Evolutionary conservation across 805 yeast genomes (phyloP), one percentile per base, ranked within the genome.

Genomic region (Myxozyma melibiosi): DNA sequence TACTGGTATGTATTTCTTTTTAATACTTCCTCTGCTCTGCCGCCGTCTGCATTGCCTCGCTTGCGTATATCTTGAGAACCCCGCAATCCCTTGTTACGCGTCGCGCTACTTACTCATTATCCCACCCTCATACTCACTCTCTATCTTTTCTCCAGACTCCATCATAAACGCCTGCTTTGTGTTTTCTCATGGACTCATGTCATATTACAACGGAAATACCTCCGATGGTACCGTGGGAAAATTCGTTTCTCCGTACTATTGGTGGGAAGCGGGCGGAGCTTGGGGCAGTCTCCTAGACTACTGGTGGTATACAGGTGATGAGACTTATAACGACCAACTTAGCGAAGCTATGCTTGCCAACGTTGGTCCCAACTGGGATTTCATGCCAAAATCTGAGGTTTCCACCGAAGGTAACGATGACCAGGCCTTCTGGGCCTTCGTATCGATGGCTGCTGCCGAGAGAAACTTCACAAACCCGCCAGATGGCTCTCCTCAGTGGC

Each of bases 321-420:
- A 79, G 62, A 82, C 91, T 0, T 88, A 82, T 66, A 85, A 80
- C 42, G 76, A 78, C 11, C 55, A 79, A 35, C 78, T 89, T 53
- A 78, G 80, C 66, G 75, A 78, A 35, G 87, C 96, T 2, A 70
- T 92, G 66, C 68, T 81, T 50, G 84, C 82, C 67, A 98, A 92
- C 73, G 81, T 82, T 8, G 92, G 92, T 46, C 81, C 80, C 9
- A 78, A 84, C 69, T 75, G 82, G 74, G 85, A 92, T 73, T 94
- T 84, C 72, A 84, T 92, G 72, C 97, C 97, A 3, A 75, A 83
- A 59, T 89, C 90, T 71, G 96, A 91, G 73, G 82, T 91, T 9
- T 84, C 90, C 34, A 88, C 96, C 1, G 97, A 92, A 74, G 99
- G 98, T 68, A 92, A 92, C 70, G 99, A 92, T 78, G 98, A 92